phyloP scores from a whole-genome alignment of 2,329 filamentous ascomycete species.

The Pseudocercospora ulei region DNA sequence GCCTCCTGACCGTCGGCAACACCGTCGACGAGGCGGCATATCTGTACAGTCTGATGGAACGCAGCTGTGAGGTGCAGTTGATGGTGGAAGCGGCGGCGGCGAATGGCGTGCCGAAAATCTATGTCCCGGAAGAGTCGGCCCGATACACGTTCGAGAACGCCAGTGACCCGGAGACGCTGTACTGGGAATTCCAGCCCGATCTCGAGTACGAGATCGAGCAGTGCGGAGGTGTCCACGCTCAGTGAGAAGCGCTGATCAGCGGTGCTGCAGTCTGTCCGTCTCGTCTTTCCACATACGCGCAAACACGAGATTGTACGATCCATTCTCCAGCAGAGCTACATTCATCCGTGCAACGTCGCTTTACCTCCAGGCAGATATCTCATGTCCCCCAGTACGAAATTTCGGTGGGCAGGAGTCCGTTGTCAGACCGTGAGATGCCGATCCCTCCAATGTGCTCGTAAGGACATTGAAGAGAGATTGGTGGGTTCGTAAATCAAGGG shows the following conservation, averaged over 20 bases:
- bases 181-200: constrained; percentile 47
- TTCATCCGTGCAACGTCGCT: no score
- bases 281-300: no score
- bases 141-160: constrained; percentile 45
- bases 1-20: constrained; percentile 57
- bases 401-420: no score
- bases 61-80: constrained; percentile 59
- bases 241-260: constrained; percentile 8
- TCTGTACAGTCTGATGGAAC: constrained; percentile 58
- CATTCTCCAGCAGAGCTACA: no score
- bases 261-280: no score
- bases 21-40: constrained; percentile 69
- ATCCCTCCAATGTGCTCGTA: no score
- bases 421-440: no score
- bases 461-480: no score
- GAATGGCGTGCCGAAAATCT: constrained; percentile 44
- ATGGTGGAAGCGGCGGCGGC: constrained; percentile 57
- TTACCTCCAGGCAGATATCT: no score
- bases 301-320: no score
- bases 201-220: constrained; percentile 36
- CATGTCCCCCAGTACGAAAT: no score
- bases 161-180: constrained; percentile 43
- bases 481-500: no score
- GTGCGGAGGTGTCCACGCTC: constrained; percentile 25
- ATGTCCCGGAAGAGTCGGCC: constrained; percentile 49